Evolutionary conservation across 805 yeast species (phyloP), one percentile per base, ranked within the genome.

Genomic region (Saturnispora galanensis): DNA sequence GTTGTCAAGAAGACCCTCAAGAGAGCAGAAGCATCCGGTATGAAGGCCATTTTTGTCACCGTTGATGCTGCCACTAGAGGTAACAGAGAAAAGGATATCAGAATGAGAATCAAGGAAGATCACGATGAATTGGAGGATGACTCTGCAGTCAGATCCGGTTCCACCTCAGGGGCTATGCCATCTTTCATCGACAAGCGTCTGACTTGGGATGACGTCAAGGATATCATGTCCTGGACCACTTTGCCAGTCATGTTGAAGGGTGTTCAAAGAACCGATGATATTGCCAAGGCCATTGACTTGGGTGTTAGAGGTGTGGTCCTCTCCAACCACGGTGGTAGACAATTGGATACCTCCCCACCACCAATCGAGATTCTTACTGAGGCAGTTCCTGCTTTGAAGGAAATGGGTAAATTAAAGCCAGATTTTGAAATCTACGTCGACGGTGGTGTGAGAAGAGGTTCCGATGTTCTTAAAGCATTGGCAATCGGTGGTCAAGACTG

Each of bases 51-150:
- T 31, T 86, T 86, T 57, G 77, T 88, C 52, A 88, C 97, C 0
- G 95, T 86, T 7, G 96, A 88, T 68, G 95, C 96, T 0, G 96
- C 96, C 7, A 82, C 82, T 51, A 70, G 87, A 41, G 97, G 97
- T 12, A 77, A 90, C 51, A 77, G 96, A 54, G 96, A 89, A 63
- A 88, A 85, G 62, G 64, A 60, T 46, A 53, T 50, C n/a, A 51
- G 61, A 38, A 56, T 55, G 41, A 58, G 59, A 44, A 58, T 53
- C 35, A 54, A 54, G 16, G 76, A 56, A 15, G 73, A 54, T 71
- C 72, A 70, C 3, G 78, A 75, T 42, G 65, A 63, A 29, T 69
- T 65, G 26, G 67, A 52, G 42, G 68, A 53, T 37, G 66, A 62
- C 11, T 70, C 67, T 28, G 70, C 78, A 10, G 87, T 81, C 54